These are phyloP conservation scores for Alternaria solani DNA, from an alignment of 2,329 filamentous ascomycete species.

Conservation along the genomic window DNA sequence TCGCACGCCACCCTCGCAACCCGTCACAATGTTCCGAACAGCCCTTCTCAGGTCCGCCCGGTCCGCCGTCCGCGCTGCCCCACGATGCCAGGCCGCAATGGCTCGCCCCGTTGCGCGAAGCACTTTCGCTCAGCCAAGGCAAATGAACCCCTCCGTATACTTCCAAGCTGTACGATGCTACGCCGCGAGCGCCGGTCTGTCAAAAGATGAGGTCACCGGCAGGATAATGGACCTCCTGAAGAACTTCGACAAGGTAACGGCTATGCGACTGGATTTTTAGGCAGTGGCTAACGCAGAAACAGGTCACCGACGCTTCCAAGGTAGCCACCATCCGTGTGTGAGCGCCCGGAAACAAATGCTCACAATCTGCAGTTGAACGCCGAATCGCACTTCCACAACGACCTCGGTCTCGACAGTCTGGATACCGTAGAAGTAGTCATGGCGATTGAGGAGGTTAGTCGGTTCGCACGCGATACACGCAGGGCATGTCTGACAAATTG, in stretches of 20 bases:
- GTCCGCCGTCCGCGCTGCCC: constrained; percentile 54
- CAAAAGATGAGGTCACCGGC: constrained; percentile 85
- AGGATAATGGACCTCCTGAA: constrained; percentile 91
- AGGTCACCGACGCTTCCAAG: constrained; percentile 71
- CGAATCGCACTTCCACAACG: constrained; percentile 91
- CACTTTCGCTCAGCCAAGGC: constrained; percentile 68
- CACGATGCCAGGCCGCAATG: constrained; percentile 57
- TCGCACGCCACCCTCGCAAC: constrained; percentile 28
- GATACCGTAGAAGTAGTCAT: constrained; percentile 99
- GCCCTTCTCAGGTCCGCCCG: constrained; percentile 81
- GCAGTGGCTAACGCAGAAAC: constrained; percentile 39
- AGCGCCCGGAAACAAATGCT: constrained; percentile 22
- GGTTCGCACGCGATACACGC: constrained; percentile 9
- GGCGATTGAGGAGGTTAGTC: constrained; percentile 93
- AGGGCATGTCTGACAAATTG: constrained; percentile 20
- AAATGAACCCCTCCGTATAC: constrained; percentile 68
- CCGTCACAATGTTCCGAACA: constrained; percentile 83
- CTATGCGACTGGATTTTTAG: constrained; percentile 27
- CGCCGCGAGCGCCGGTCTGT: constrained; percentile 79
- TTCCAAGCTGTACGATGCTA: constrained; percentile 82
- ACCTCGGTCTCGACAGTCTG: constrained; percentile 95
- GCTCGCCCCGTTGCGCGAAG: constrained; percentile 68
- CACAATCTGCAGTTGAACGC: constrained; percentile 72
- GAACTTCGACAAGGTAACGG: constrained; percentile 92
- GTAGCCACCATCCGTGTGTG: constrained; percentile 48